Base-by-base conservation (phyloP, 2,329 filamentous ascomycete genomes). In the Xylaria sp. region DNA sequence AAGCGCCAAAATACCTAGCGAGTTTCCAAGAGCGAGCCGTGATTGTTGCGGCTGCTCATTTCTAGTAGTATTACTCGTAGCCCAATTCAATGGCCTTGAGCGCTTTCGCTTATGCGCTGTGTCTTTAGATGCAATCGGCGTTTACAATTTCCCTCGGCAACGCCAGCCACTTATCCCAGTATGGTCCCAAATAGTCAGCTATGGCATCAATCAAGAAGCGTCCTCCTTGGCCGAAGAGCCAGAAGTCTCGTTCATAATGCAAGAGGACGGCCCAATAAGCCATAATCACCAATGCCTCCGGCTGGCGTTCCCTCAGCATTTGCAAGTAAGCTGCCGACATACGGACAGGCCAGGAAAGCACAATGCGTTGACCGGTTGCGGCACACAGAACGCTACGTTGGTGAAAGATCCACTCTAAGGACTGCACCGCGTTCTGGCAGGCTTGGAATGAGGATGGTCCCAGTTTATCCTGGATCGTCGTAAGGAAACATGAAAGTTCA, bases 231-330 rank as follows among this genome's bases (percentile, higher is more conserved):
- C 64, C 64, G 41, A 66, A 54, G 37, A 61, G 23, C 63, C 63
- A 66, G n/a, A 61, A 61, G 28, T 58, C 63, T 52, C 63, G 48
- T 41, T 56, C 57, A 39, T 54, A 41, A 39, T 66, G 64, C 7
- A 66, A 28, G 12, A 66, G 23, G 18, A 66, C 9, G 2, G 50
- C 64, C 55, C 57, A 62, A 20, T 66, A 55, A 3, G 64, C 64
- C 50, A 66, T 59, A 4, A 66, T 66, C 13, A 66, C 58, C 50
- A 66, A 48, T 31, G 57, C 64, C 46, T 61, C 58, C 13, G 64
- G 64, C 20, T 25, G 39, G 15, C 58, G 64, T 28, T 57, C 44
- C 41, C 64, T 48, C 25, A 66, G 48, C 23, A 66, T 20, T 34
- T 62, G 57, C 39, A 66, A 52, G 20, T 61, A 66, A 7, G 55